Base-by-base conservation (phyloP, 768 basidiomycete genomes). In the Amanita subjunquillea region DNA sequence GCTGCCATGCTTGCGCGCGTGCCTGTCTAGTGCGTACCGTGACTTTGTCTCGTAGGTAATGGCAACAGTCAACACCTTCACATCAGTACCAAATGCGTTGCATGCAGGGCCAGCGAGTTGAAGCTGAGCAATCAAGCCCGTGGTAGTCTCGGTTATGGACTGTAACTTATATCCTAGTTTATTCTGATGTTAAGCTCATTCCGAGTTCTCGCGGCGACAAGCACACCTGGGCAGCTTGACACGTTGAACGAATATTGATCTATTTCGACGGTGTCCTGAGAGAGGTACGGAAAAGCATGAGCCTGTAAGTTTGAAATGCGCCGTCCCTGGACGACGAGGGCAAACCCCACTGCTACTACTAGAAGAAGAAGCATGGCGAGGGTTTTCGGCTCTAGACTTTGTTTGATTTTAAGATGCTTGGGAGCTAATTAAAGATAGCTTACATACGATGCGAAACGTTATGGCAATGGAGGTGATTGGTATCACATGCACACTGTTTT, bases 11-110 rank as follows among this genome's bases (percentile, higher is more conserved):
- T 38, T 50, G 40, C 36, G 12, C 15, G 49, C 36, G 37, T 10
- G 29, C 25, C 25, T 12, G 48, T 38, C 15, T 29, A 13, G 4
- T 6, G 60, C 66, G 41, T 55, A 79, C 78, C 74, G 70, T 41
- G 75, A 70, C 50, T 64, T 64, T 17, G 74, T 76, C 63, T 87
- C 83, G 58, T 87, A 86, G 10, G 75, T 78, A 6, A 87, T 81
- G 59, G 82, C 67, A 17, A 89, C 69, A n/a, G 76, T 81, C 20
- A 88, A 72, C 54, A 79, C 65, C 0, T 63, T 43, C 30, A 85
- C 67, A 57, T 87, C 85, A 1, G 58, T 65, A 3, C 85, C 84
- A 58, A 84, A 87, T 3, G 78, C 80, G 56, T 86, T 72, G 61
- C 86, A 89, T 7, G 77, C 70, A 13, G 65, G 37, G 1, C 83